phyloP scores from a whole-genome alignment of 768 basidiomycete genomes.

The Termitomyces sp. region DNA sequence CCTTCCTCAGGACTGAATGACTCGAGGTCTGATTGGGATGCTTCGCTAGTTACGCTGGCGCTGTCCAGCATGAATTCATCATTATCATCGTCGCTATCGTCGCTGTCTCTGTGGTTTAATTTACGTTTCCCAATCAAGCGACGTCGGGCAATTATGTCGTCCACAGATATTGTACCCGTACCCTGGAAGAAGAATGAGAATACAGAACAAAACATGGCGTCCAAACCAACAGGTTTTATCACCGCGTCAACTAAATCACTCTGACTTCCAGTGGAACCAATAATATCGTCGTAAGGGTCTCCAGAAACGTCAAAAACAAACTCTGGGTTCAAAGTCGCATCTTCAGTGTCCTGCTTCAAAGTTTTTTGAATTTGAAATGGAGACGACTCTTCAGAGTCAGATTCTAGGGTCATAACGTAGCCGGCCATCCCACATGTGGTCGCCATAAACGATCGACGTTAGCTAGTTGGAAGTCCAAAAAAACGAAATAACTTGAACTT shows the following conservation, averaged over 20 bases:
- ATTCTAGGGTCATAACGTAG: conserved; percentile 82
- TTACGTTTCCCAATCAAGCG: conserved; percentile 62
- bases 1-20: conserved; percentile 22
- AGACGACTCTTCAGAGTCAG: conserved; percentile 57
- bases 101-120: conserved; percentile 33
- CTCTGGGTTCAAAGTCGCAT: conserved; percentile 67
- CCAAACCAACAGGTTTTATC: conserved; percentile 49
- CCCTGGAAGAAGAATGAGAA: conserved; percentile 31
- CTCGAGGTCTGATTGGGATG: conserved; percentile 24
- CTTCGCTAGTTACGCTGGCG: conserved; percentile 24
- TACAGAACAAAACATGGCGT: neutral
- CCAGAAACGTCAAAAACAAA: conserved; percentile 78
- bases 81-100: conserved; percentile 26
- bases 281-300: conserved; percentile 58
- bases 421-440: conserved; percentile 35
- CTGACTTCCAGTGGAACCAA: conserved; percentile 32
- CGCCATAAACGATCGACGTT: neutral
- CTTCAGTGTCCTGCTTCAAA: conserved; percentile 36
- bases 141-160: conserved; percentile 85
- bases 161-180: conserved; percentile 80
- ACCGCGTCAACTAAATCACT: conserved; percentile 58
- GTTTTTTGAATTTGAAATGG: conserved; percentile 16
- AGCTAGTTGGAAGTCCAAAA: neutral
- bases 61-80: conserved; percentile 23
- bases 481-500: neutral